Evolutionary conservation across 352 stramenopile genomes (phyloP), one percentile per base, ranked within the genome.

Genomic region (Phytophthora quininea): DNA sequence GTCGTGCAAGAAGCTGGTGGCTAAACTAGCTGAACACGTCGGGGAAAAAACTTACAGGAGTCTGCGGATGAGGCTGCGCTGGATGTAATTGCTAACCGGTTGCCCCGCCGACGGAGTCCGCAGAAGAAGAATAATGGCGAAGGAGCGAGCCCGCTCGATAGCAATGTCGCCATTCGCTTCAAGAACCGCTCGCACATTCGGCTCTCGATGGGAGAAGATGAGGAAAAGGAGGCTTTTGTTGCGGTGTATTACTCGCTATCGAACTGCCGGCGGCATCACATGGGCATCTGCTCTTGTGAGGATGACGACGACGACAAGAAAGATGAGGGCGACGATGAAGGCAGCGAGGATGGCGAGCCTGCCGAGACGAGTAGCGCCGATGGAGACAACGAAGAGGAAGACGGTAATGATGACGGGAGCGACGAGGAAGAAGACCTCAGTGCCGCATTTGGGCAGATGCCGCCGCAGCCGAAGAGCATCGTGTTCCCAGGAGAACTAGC

Each of bases 251-350:
- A 90, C 62, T 92, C 86, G 58, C 61, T 85, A 40, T 58, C 77
- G 52, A 96, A 96, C 64, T 96, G 88, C 61, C 75, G 86, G 46
- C 52, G 73, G 54, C 88, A 96, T 73, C 88, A 96, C 73, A 96
- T 96, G 88, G 86, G 85, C 0, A 19, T 84, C 29, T 96, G 88
- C 67, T 82, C 71, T n/a, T 96, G 88, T 42, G 58, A 67, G 7
- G 69, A 62, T 27, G 64, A 63, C n/a, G 62, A 77, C 9, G 72
- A 75, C 15, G 62, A 73, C 32, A 64, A 77, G 2, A 43, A 63
- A 3, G 57, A 64, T 7, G 71, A 68, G 11, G 71, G 80, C 24
- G 68, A 63, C 7, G 69, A 69, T 1, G 74, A 67, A 4, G 67
- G 61, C 8, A 77, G 56, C 42, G 74, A 76, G 30, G 63, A 57